A percentile compares a stretch with the other conserved stretches of the same genome.
phyloP scores from a whole-genome alignment of 2,329 filamentous ascomycete genomes.

The Fusarium sp. region DNA sequence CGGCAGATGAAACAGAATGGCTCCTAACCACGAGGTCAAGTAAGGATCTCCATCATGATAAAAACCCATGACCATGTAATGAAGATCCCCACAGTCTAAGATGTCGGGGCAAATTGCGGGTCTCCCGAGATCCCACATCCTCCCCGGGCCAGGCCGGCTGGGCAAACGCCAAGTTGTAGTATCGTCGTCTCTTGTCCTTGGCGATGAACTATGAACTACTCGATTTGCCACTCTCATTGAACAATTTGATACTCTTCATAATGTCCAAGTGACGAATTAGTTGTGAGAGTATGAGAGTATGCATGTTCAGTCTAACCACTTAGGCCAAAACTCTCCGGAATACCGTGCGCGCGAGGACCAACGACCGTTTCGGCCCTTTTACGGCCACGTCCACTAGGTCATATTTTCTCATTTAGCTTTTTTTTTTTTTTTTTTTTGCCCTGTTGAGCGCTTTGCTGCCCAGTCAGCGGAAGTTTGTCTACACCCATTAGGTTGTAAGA shows the following conservation, averaged over 20 bases:
- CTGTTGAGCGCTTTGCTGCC: neutral
- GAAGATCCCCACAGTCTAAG: neutral
- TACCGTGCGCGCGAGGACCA: constrained; percentile 22
- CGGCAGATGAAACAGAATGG: neutral
- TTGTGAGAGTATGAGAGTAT: neutral
- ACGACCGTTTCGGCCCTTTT: constrained; percentile 33
- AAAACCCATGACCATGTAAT: neutral
- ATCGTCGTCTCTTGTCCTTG: neutral
- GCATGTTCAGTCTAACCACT: neutral
- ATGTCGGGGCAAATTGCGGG: constrained; percentile 22
- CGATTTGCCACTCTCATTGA: neutral
- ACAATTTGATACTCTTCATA: neutral
- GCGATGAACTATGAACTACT: neutral
- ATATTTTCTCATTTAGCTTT: neutral
- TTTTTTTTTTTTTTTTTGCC: neutral
- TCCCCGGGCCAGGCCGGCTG: constrained; percentile 36
- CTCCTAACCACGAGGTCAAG: neutral
- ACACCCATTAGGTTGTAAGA: neutral
- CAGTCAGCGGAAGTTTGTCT: neutral
- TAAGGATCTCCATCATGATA: neutral
- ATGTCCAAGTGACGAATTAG: neutral
- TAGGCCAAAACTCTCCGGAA: neutral
- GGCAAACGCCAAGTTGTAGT: constrained; percentile 15
- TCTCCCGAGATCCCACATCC: neutral
- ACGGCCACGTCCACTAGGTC: neutral